Evolutionary conservation across 345 rosid genomes (phyloP).

Genomic region (Pelargonium nanum): DNA sequence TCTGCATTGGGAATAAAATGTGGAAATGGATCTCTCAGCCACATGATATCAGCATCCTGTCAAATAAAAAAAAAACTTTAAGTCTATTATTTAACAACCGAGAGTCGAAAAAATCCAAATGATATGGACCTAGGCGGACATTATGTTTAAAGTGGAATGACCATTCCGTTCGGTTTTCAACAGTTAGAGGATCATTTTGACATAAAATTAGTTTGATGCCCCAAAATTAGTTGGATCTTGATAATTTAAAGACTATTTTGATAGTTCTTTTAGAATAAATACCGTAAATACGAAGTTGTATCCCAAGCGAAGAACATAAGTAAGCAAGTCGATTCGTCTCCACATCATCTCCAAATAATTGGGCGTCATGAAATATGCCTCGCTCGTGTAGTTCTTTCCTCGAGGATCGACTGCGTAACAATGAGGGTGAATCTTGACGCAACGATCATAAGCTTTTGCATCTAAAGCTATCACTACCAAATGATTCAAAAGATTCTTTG

Average conservation of each 20-base stretch:
- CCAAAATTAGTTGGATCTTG: too few species aligned
- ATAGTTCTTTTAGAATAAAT: conserved; percentile 3
- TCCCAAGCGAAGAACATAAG: conserved; percentile 39
- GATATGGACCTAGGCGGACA: too few species aligned
- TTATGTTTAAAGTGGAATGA: too few species aligned
- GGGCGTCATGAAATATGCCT: conserved; percentile 42
- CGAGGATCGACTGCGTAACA: conserved; percentile 28
- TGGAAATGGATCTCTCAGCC: conserved; percentile 71
- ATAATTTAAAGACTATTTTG: too few species aligned
- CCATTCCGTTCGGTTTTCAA: too few species aligned
- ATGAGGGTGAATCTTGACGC: conserved; percentile 32
- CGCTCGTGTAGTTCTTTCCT: conserved; percentile 32
- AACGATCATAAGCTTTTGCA: conserved; percentile 36
- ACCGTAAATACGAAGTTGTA: conserved; percentile 63
- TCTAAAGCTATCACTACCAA: conserved; percentile 46
- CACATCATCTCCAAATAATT: conserved; percentile 64
- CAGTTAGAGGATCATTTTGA: too few species aligned
- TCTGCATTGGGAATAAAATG: conserved; percentile 43
- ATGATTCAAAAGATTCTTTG: conserved; percentile 31
- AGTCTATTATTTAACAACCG: neutral
- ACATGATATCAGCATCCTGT: conserved; percentile 78
- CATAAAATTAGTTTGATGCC: too few species aligned
- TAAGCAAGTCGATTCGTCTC: conserved; percentile 43
- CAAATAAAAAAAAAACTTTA: neutral
- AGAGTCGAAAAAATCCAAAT: too few species aligned